Evolutionary conservation across 441 rosid genomes (phyloP), one percentile per base, ranked within the genome.

Genomic region (Pelargonium myrrhifolium): DNA sequence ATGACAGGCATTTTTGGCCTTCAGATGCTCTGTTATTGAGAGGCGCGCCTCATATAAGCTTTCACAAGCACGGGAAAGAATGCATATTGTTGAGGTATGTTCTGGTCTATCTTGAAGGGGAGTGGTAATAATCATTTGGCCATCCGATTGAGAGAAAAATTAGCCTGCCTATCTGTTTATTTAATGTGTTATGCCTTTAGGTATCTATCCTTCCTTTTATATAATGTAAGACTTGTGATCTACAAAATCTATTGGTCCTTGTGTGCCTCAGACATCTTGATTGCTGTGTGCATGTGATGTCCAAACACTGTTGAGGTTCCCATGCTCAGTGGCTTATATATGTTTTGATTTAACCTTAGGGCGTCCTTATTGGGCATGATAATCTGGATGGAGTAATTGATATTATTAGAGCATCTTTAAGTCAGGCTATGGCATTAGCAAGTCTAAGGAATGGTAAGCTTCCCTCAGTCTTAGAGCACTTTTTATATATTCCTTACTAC

Each of bases 11-110:
- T 93, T 93, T 81, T 79, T 93, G 67, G 93, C 91, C 35, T 91
- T 93, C 76, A 84, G 99, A 80, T 93, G 96, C 76, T 84, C 89
- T 79, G 93, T 87, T 66, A 88, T 91, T 20, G 95, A 88, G 82
- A 89, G 99, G 70, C 93, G 98, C 62, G 89, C 93, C 21, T 82
- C 74, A 75, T 87, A 78, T 83, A 93, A 85, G 86, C 95, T 87
- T 76, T 82, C 89, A 20, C 96, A 87, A 66, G 93, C 97, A n/a
- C 86, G 83, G 66, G 86, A 89, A 15, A 89, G 96, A 75, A 85
- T 79, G 68, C 98, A 93, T 76, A 88, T 86, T 71, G 90, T 93
- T 66, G 95, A 93, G 93, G 98, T 92, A 79, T 69, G 81, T 72
- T 66, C 45, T 22, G n/a, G 21, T 60, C 6, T 53, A 6, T 53